Percentiles rank a stretch among this genome's conserved stretches.
Evolutionary conservation across 164 flowering plant genomes (phyloP).

Genomic region (Houttuynia cordata): DNA sequence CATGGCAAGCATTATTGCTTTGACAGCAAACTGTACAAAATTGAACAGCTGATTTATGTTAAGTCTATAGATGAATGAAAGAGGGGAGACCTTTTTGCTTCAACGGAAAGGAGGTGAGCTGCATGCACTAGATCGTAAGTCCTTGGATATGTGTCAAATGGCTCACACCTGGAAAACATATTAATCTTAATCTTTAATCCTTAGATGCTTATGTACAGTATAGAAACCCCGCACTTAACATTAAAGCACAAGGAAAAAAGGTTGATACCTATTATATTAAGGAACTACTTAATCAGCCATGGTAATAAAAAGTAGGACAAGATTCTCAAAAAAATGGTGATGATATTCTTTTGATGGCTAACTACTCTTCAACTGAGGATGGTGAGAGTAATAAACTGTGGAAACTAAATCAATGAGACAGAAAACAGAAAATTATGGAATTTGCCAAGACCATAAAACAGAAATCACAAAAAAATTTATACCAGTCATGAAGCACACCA

Average conservation of each 20-base stretch:
- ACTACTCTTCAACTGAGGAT: no score
- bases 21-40: neutral
- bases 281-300: no score
- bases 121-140: constrained; percentile 83
- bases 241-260: no score
- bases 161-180: constrained; percentile 53
- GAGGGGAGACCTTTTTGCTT: constrained; percentile 42
- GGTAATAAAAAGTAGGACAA: no score
- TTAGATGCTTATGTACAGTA: no score
- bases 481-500: constrained; percentile 93
- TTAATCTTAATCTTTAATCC: neutral
- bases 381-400: no score
- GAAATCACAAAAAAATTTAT: constrained; percentile 5
- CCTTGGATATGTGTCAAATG: constrained; percentile 87
- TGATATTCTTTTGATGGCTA: no score
- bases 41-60: neutral
- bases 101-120: constrained; percentile 60
- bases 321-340: no score
- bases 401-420: no score
- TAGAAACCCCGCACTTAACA: no score
- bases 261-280: neutral
- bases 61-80: neutral
- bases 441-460: neutral
- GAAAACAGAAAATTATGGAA: no score
- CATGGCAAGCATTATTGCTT: neutral